A percentile compares a stretch with the other conserved stretches of the same genome.
These are phyloP conservation scores for Casuarina glauca DNA, from an alignment of 306 rosid genomes.

Conservation along the genomic window DNA sequence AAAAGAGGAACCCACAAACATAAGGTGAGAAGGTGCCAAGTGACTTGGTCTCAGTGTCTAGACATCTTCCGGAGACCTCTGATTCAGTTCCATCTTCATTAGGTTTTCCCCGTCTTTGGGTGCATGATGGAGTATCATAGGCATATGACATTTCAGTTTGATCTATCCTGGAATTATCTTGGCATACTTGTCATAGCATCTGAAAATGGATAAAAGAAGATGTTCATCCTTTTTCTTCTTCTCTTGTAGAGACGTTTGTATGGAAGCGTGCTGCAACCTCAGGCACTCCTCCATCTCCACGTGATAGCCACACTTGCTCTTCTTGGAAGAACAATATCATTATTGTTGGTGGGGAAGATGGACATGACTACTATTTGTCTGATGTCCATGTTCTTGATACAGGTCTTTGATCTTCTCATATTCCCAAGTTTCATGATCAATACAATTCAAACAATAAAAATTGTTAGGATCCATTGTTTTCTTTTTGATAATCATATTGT, in stretches of 20 bases:
- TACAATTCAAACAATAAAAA: background rate
- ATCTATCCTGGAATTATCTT: background rate
- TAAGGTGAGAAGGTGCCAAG: background rate
- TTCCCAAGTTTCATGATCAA: background rate
- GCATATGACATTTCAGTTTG: background rate
- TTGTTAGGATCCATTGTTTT: constrained; percentile 11
- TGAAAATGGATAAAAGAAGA: constrained; percentile 8
- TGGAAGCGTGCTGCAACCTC: constrained; percentile 83
- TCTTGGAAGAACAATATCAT: constrained; percentile 85
- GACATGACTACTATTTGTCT: constrained; percentile 77
- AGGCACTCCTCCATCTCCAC: constrained; percentile 90
- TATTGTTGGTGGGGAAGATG: constrained; percentile 95
- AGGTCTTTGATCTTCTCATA: constrained; percentile 46
- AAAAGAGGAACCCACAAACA: background rate
- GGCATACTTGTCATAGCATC: background rate
- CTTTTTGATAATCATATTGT: constrained; percentile 3
- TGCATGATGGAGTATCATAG: background rate
- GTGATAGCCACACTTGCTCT: constrained; percentile 95
- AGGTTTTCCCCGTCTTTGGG: background rate
- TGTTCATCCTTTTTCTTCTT: constrained; percentile 22
- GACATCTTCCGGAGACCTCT: background rate
- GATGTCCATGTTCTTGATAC: constrained; percentile 96
- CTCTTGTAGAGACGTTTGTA: constrained; percentile 76
- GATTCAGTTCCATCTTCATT: background rate
- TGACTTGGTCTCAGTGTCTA: constrained; percentile 2